Percentiles rank a stretch among this genome's conserved stretches.
Conservation (phyloP, 805 yeast genomes). For the Wilhelminamyces savonicus region DNA sequence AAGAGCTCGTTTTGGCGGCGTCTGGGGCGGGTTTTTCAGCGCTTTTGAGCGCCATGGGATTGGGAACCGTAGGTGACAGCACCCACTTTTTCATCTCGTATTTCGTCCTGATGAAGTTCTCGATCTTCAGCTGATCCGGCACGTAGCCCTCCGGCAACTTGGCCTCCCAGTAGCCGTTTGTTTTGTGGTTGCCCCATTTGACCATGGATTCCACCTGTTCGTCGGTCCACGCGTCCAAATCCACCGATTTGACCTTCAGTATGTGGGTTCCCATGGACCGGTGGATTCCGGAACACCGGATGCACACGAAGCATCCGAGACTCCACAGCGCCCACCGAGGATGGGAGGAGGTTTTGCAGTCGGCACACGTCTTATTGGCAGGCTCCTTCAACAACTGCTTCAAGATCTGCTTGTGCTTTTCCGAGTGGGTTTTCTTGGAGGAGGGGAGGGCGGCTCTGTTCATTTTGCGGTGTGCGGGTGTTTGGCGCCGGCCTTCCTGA, state of each 20-base stretch:
- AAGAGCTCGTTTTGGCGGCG: not conserved
- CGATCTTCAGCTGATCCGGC: slow-evolving; percentile 81
- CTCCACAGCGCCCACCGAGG: slow-evolving; percentile 99
- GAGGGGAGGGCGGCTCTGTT: slow-evolving; percentile 35
- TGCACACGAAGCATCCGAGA: slow-evolving; percentile 87
- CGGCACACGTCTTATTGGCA: slow-evolving; percentile 78
- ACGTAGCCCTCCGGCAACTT: slow-evolving; percentile 62
- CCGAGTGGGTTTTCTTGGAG: slow-evolving; percentile 38
- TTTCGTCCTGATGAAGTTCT: slow-evolving; percentile 85
- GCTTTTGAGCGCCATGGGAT: slow-evolving; percentile 40
- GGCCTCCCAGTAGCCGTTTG: slow-evolving; percentile 82
- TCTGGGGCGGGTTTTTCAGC: not conserved
- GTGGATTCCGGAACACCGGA: slow-evolving; percentile 93
- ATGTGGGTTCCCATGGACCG: slow-evolving; percentile 95
- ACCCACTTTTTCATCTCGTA: slow-evolving; percentile 91
- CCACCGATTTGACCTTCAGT: slow-evolving; percentile 87
- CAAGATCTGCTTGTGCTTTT: slow-evolving; percentile 64
- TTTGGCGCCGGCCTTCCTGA: not conserved
- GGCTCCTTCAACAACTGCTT: slow-evolving; percentile 71
- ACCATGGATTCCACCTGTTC: slow-evolving; percentile 81
- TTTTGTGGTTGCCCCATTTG: slow-evolving; percentile 77
- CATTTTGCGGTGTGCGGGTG: not conserved
- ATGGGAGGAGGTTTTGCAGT: slow-evolving; percentile 82
- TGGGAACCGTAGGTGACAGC: slow-evolving; percentile 47
- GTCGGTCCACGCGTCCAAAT: slow-evolving; percentile 94